Base-by-base conservation (phyloP, 306 rosid species). In the Cicer pinnatifidum region DNA sequence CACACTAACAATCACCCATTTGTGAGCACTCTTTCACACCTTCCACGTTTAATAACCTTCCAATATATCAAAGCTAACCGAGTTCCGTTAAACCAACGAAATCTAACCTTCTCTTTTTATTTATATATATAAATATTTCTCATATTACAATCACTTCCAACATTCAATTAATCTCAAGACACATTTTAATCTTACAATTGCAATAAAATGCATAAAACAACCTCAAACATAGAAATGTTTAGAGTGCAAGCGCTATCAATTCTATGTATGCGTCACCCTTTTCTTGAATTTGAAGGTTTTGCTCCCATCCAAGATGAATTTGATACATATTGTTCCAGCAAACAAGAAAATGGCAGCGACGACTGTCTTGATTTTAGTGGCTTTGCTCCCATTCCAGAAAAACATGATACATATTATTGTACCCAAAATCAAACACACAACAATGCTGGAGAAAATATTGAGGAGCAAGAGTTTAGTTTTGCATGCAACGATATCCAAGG, bases 381-480 rank as follows among this genome's bases (percentile, higher is more conserved):
- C 1, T 43, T 8, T 43, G 2, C 11, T 43, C 11, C 11, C 46
- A 8, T 43, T 8, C 46, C 8, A 43, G 46, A 8, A 1, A 8
- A 43, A 43, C 3, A 0, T 8, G 46, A 7, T 20, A 1, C 6
- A 12, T 9, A 54, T 19, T 39, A 44, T 28, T 7, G 1, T 3
- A 8, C 0, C 3, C 3, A 19, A 13, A 1, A 16, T 4, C 13
- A 70, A 70, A 70, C 3, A 5, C 11, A 39, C 4, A 2, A 53
- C 6, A 1, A 1, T 3, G 7, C 5, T 4, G 40, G 6, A 38
- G 52, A 70, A 38, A 39, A 16, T 0, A 0, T 23, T 6, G 78
- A 65, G 0, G 89, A 82, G 0, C 85, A 67, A 1, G 91, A 91
- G 35, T 91, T 91, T 17, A 83, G 85, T 13, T 91, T 91, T 17